Conservation (phyloP, 768 basidiomycete genomes). For the Lactarius quietus region DNA sequence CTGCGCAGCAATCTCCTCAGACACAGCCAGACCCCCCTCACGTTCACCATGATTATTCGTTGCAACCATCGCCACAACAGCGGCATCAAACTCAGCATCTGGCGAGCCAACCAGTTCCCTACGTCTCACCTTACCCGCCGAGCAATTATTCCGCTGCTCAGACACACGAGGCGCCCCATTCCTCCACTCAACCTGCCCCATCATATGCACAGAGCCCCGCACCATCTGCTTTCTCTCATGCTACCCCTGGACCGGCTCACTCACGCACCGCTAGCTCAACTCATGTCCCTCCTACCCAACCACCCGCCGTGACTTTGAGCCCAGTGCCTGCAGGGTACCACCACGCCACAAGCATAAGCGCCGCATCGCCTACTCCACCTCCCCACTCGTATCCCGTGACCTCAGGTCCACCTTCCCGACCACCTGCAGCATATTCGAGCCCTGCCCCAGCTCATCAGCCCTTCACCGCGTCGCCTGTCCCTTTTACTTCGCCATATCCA, state of each 20-base stretch:
- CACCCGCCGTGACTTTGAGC: constrained; percentile 2
- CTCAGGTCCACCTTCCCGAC: neutral
- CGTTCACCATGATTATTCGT: neutral
- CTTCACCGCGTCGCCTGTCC: neutral
- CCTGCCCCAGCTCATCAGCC: neutral
- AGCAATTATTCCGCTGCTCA: constrained; percentile 3
- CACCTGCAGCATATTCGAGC: neutral
- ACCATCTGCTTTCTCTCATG: constrained; percentile 1
- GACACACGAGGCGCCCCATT: neutral
- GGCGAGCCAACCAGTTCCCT: neutral
- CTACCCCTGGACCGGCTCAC: neutral
- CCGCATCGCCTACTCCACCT: neutral
- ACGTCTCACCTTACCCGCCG: constrained; percentile 2
- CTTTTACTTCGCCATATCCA: neutral
- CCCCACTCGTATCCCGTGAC: neutral
- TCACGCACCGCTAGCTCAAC: neutral
- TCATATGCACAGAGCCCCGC: constrained; percentile 6
- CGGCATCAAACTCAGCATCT: constrained; percentile 1
- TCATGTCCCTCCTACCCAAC: neutral
- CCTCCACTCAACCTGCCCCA: neutral
- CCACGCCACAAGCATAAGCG: neutral
- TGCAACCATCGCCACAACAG: neutral
- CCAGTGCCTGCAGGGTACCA: neutral
- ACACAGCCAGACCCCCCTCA: constrained; percentile 10
- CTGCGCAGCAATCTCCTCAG: constrained; percentile 13